Evolutionary conservation across 768 basidiomycete genomes (phyloP).

Genomic region (Kwoniella botswanensis): DNA sequence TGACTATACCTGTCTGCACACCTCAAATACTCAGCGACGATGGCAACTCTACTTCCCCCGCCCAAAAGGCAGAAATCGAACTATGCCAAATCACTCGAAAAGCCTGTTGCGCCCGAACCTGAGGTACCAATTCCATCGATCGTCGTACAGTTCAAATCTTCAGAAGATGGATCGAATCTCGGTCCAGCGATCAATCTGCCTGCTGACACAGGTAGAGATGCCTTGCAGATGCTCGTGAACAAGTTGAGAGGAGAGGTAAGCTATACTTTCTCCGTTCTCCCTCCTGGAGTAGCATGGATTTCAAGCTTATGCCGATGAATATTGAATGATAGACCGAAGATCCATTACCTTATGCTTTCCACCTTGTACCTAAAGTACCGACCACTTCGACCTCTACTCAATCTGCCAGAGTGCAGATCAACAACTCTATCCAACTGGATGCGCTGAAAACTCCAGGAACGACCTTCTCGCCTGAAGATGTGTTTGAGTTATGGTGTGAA

Average conservation of each 20-base stretch:
- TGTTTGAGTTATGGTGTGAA: constrained; percentile 84
- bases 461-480: constrained; percentile 68
- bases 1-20: too few species aligned
- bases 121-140: constrained; percentile 66
- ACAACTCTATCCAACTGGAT: constrained; percentile 81
- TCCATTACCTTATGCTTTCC: constrained; percentile 89
- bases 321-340: constrained; percentile 70
- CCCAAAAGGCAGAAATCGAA: constrained; percentile 79
- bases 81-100: constrained; percentile 61
- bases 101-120: constrained; percentile 57
- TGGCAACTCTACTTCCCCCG: constrained; percentile 85
- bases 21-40: constrained; percentile 50
- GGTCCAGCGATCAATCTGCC: constrained; percentile 89
- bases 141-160: constrained; percentile 89
- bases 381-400: constrained; percentile 51
- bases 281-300: neutral
- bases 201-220: constrained; percentile 81
- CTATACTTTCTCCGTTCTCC: neutral
- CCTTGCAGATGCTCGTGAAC: constrained; percentile 86
- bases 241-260: constrained; percentile 76
- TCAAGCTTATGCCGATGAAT: neutral
- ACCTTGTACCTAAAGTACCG: constrained; percentile 63
- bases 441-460: constrained; percentile 65
- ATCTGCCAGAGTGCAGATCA: constrained; percentile 79
- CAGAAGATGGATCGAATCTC: constrained; percentile 77